Evolutionary conservation across 495 filamentous ascomycete species (phyloP).

Genomic region (Hypomontagnella submonticulosa): DNA sequence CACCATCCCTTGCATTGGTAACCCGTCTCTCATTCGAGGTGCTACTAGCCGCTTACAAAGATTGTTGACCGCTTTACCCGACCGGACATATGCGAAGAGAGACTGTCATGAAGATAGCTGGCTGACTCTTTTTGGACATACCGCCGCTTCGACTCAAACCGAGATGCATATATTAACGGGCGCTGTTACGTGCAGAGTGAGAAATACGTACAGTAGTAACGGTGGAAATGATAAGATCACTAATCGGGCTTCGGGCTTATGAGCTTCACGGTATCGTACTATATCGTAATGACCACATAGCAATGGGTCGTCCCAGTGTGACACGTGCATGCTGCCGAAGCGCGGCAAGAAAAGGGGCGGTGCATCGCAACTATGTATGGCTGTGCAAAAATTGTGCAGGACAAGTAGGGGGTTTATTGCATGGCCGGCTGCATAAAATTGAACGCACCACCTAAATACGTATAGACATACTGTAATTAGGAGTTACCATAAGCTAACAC

Average conservation of each 20-base stretch:
- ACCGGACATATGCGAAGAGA: slow-evolving; percentile 43
- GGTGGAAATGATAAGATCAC: slow-evolving; percentile 17
- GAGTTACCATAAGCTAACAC: neutral
- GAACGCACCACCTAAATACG: no score
- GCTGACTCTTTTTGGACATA: slow-evolving; percentile 34
- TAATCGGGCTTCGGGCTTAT: slow-evolving; percentile 23
- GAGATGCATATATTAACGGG: slow-evolving; percentile 36
- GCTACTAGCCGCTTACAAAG: slow-evolving; percentile 18
- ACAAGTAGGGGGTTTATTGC: neutral
- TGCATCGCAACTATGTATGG: slow-evolving; percentile 28
- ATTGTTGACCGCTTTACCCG: slow-evolving; percentile 35
- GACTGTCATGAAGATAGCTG: slow-evolving; percentile 32
- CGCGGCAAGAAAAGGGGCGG: slow-evolving; percentile 32
- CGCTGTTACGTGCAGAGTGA: slow-evolving; percentile 35
- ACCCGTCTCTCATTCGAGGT: slow-evolving; percentile 12
- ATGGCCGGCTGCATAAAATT: neutral
- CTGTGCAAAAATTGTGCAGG: slow-evolving; percentile 32
- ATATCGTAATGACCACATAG: slow-evolving; percentile 11
- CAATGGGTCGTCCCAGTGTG: slow-evolving; percentile 25
- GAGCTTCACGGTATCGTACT: slow-evolving; percentile 8
- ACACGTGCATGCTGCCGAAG: slow-evolving; percentile 31
- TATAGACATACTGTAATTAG: neutral
- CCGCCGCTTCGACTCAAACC: slow-evolving; percentile 29
- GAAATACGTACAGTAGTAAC: slow-evolving; percentile 14
- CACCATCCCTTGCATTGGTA: slow-evolving; percentile 28